Base-by-base conservation (phyloP, 441 rosid genomes). In the Macaranga tanarius region DNA sequence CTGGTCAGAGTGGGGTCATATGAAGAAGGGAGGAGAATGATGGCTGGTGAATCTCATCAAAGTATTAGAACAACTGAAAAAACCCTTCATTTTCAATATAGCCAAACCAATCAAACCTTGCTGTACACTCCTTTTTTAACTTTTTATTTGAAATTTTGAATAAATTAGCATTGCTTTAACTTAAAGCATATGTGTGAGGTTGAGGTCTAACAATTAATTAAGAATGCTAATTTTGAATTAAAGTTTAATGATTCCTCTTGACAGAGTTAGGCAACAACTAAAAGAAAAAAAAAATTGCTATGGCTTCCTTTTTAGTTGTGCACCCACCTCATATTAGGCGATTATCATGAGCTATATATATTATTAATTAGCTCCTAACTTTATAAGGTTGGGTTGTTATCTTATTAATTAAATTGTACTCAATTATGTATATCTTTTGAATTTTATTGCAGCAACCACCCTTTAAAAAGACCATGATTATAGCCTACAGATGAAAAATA, bases 121-220 rank as follows among this genome's bases (percentile, higher is more conserved):
- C 60, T 68, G 52, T 52, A 8, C 84, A 84, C 86, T 82, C 60
- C 69, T 80, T 66, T 59, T 15, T 20, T 45, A 2, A 28, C 15
- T 54, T 59, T 67, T 34, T 47, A n/a, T 11, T 68, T 19, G 8
- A 54, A 54, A 19, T 6, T 71, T 40, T 62, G 34, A 60, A 57
- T 12, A 55, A 81, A 59, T 59, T 5, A 79, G 66, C 78, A 67
- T 79, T 82, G 87, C 89, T 87, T 87, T 73, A 71, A n/a, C 81
- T 73, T 72, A 73, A 87, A 84, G 87, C 38, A 31, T 31, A 31
- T 68, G 63, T 80, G 80, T n/a, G 75, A 58, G 71, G 40, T 62
- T 75, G 79, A 75, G 79, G 67, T 81, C 77, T 65, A 65, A 47
- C 74, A 76, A 44, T 67, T 23, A 56, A 66, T 74, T 65, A 59